A percentile compares a stretch with the other conserved stretches of the same genome.
Conservation (phyloP, 495 filamentous ascomycete species). For the Podospora tetraspora region DNA sequence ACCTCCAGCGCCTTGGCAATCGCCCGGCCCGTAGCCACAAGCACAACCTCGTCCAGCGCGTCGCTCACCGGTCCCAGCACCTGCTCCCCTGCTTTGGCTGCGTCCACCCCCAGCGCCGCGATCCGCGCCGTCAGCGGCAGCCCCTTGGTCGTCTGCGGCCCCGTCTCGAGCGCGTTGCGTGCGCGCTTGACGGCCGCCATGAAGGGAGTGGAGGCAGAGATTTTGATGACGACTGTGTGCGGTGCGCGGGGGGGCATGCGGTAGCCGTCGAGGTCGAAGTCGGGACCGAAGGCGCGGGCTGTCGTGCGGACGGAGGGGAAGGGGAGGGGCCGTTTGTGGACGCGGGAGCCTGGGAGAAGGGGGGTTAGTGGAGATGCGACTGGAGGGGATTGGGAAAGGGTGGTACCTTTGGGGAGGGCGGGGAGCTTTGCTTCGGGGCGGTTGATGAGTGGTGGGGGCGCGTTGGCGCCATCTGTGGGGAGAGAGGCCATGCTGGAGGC, state of each 20-base stretch:
- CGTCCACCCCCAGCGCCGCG: slow-evolving; percentile 33
- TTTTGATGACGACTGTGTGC: slow-evolving; percentile 57
- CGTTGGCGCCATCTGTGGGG: not conserved
- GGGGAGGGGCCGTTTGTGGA: slow-evolving; percentile 29
- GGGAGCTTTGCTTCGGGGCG: slow-evolving; percentile 38
- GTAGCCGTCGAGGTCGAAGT: slow-evolving; percentile 66
- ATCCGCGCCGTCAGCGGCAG: slow-evolving; percentile 39
- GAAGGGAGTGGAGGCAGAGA: slow-evolving; percentile 70
- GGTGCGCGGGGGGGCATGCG: slow-evolving; percentile 50
- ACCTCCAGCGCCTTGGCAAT: slow-evolving; percentile 65
- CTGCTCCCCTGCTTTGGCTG: not conserved
- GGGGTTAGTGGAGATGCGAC: not conserved
- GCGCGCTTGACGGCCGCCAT: slow-evolving; percentile 78
- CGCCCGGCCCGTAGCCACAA: slow-evolving; percentile 76
- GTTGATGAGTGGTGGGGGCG: slow-evolving; percentile 18
- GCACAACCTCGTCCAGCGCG: slow-evolving; percentile 50
- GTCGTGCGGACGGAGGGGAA: slow-evolving; percentile 7
- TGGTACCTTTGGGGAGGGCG: slow-evolving; percentile 42
- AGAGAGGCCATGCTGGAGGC: not conserved
- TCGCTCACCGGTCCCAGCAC: slow-evolving; percentile 10
- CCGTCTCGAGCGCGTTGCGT: slow-evolving; percentile 64
- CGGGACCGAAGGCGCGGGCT: slow-evolving; percentile 13
- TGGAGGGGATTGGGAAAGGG: not conserved
- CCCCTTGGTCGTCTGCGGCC: slow-evolving; percentile 35
- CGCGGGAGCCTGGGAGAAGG: slow-evolving; percentile 19